phyloP scores from a whole-genome alignment of 768 basidiomycete species.

The Hydnum rufescens region DNA sequence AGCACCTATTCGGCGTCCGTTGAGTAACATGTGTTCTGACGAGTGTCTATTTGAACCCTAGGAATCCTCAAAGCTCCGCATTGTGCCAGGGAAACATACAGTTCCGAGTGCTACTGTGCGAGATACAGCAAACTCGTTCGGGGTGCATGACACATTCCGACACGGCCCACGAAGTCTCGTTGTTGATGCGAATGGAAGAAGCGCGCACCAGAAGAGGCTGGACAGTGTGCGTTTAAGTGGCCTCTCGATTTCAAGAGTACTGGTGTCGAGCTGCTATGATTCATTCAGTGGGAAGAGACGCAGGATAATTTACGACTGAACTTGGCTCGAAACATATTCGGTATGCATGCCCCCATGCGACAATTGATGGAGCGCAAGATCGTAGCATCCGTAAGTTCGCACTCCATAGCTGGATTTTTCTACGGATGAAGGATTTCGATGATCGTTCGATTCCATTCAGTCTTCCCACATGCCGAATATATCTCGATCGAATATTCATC shows the following conservation, averaged over 20 bases:
- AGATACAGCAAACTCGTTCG: constrained; percentile 52
- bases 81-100: constrained; percentile 33
- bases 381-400: constrained; percentile 49
- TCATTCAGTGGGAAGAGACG: constrained; percentile 72
- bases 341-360: constrained; percentile 76
- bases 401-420: neutral
- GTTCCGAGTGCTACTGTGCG: constrained; percentile 38
- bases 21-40: no score
- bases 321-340: constrained; percentile 64
- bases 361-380: constrained; percentile 87
- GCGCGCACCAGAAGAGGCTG: constrained; percentile 46
- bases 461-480: constrained; percentile 44
- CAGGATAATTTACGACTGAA: constrained; percentile 76
- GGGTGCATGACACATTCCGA: constrained; percentile 73
- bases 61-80: constrained; percentile 22
- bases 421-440: neutral
- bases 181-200: constrained; percentile 43
- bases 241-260: neutral
- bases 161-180: constrained; percentile 72
- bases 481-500: constrained; percentile 55
- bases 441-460: constrained; percentile 20
- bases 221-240: constrained; percentile 38
- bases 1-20: no score
- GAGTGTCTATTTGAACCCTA: neutral
- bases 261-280: neutral